Conservation (phyloP, 495 filamentous ascomycete species). For the Rhypophila decipiens region DNA sequence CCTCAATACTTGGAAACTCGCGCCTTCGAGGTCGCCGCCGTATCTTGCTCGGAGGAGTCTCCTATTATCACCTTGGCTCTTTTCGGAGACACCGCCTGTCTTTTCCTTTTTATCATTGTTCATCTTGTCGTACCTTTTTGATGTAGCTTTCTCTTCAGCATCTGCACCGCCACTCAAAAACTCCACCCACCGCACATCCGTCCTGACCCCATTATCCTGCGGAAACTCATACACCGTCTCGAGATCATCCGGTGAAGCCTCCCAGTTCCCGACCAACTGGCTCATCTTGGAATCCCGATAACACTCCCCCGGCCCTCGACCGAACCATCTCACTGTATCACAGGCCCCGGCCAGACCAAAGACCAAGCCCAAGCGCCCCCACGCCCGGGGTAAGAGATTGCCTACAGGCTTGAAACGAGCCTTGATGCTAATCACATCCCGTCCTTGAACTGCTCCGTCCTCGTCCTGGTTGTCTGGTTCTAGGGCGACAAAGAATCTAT, state of each 20-base stretch:
- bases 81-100: conserved; percentile 13
- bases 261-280: conserved; percentile 49
- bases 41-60: conserved; percentile 32
- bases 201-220: conserved; percentile 60
- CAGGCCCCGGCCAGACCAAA: conserved; percentile 37
- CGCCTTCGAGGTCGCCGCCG: conserved; percentile 33
- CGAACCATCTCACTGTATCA: conserved; percentile 51
- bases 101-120: conserved; percentile 9
- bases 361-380: conserved; percentile 55
- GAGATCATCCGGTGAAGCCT: conserved; percentile 34
- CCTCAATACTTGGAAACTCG: conserved; percentile 47
- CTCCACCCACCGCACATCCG: conserved; percentile 54
- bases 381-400: conserved; percentile 41
- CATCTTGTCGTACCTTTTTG: background rate
- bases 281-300: conserved; percentile 58
- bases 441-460: background rate
- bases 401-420: conserved; percentile 35
- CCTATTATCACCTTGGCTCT: conserved; percentile 20
- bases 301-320: conserved; percentile 56
- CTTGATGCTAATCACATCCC: conserved; percentile 37
- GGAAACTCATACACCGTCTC: conserved; percentile 59
- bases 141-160: background rate
- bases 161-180: conserved; percentile 17
- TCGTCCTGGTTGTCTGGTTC: too few species aligned
- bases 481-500: conserved; percentile 41